phyloP scores from a whole-genome alignment of 768 basidiomycete genomes.

The Daedaleopsis nitida region DNA sequence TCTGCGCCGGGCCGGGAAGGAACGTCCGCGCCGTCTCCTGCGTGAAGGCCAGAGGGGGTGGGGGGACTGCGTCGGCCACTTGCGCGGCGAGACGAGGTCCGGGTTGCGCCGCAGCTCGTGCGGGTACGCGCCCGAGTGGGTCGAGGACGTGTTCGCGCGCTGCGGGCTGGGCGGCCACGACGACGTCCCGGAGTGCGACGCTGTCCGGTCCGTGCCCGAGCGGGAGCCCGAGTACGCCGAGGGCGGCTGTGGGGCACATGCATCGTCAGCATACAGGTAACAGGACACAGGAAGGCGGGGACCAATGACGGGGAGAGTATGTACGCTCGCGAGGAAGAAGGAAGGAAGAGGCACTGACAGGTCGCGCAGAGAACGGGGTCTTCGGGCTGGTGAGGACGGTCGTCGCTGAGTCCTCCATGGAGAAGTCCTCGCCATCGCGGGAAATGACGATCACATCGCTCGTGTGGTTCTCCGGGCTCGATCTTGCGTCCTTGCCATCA shows the following conservation, averaged over 20 bases:
- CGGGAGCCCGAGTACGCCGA: slow-evolving; percentile 8
- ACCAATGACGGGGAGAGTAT: neutral
- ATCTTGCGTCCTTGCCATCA: neutral
- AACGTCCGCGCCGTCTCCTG: neutral
- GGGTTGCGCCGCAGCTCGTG: slow-evolving; percentile 18
- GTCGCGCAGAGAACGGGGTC: neutral
- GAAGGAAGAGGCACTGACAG: slow-evolving; percentile 1
- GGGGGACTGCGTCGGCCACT: slow-evolving; percentile 17
- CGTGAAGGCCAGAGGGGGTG: neutral
- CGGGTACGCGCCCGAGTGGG: slow-evolving; percentile 17
- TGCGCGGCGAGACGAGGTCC: slow-evolving; percentile 11
- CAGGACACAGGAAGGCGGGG: neutral
- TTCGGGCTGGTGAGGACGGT: neutral
- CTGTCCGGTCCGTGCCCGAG: neutral
- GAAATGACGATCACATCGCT: slow-evolving; percentile 15
- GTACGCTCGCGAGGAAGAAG: neutral
- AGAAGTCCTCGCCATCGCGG: slow-evolving; percentile 13
- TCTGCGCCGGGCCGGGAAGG: too few species aligned
- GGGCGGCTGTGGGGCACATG: neutral
- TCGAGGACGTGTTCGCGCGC: slow-evolving; percentile 19
- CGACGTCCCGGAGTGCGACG: neutral
- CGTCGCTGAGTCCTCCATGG: slow-evolving; percentile 8
- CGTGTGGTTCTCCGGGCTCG: neutral
- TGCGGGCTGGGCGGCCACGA: slow-evolving; percentile 10
- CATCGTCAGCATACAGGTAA: neutral